phyloP scores from a whole-genome alignment of 2,329 filamentous ascomycete genomes.

The Ophiosphaerella narmari region DNA sequence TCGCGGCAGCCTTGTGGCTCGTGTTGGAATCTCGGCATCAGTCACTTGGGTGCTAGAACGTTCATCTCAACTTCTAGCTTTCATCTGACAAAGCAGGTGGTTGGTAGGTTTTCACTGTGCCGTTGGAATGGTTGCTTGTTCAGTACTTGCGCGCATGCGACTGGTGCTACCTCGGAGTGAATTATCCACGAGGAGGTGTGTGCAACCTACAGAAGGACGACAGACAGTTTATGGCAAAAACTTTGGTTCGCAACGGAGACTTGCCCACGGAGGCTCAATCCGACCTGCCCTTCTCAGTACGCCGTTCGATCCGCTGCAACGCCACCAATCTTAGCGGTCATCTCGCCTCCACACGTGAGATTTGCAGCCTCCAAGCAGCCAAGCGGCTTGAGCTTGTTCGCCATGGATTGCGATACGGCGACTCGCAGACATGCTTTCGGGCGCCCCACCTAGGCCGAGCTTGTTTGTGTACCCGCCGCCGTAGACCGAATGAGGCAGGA shows the following conservation, averaged over 20 bases:
- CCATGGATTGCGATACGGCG: slow-evolving; percentile 20
- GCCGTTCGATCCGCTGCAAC: slow-evolving; percentile 12
- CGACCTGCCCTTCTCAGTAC: slow-evolving; percentile 20
- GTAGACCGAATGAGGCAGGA: slow-evolving; percentile 29
- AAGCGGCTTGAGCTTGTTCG: slow-evolving; percentile 18
- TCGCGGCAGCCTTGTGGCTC: neutral
- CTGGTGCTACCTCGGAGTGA: neutral
- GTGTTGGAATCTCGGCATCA: neutral
- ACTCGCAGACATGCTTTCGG: slow-evolving; percentile 28
- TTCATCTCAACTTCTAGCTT: neutral
- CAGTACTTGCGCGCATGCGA: neutral
- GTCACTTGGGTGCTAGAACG: no score
- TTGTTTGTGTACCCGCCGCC: slow-evolving; percentile 23
- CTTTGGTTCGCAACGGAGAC: neutral
- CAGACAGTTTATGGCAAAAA: neutral
- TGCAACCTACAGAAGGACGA: neutral
- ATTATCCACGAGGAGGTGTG: no score
- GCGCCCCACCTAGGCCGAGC: slow-evolving; percentile 22
- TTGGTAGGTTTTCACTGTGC: neutral
- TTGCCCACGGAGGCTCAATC: neutral
- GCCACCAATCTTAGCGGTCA: slow-evolving; percentile 20
- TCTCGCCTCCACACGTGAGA: slow-evolving; percentile 7
- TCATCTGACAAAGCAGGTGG: neutral
- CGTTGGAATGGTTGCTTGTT: neutral
- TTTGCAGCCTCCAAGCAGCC: slow-evolving; percentile 15